Base-by-base conservation (phyloP, 2,329 filamentous ascomycete genomes). In the Colletotrichum caudatum region DNA sequence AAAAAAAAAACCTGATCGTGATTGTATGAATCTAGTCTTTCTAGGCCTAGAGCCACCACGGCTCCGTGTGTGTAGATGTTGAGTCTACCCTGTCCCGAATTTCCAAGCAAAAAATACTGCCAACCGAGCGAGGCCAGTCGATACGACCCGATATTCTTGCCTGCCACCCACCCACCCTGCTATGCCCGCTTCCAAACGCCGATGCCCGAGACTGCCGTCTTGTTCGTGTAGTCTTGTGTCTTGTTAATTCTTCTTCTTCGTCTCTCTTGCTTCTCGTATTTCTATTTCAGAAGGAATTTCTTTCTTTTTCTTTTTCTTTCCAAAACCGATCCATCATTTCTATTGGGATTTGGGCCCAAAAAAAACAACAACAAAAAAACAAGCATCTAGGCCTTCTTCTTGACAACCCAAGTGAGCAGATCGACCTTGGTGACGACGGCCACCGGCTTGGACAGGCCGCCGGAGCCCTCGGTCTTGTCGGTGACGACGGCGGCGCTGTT, bases 391-490 rank as follows among this genome's bases (percentile, higher is more conserved):
- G 77, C 46, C 78, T 81, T 82, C 81, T 87, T 87, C 74, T 91
- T 94, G 48, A 98, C 90, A 89, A 99, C 90, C 92, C 94, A 99
- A 53, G 92, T 94, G 77, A 99, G 83, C 77, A 99, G 82, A 83
- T 99, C 96, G 6, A 99, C 96, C 88, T 99, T 99, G 41, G 96
- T 98, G 9, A 97, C 95, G 11, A 99, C 90, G 9, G 94, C 96
- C 61, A 96, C 86, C 1, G 97, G 94, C 85, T 94, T 97, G 57
- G 88, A 88, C 66, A 89, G 81, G 29, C 86, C 88, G 71, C 86
- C 82, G 66, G 85, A 83, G 69, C 88, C 87, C 51, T 83, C 83
- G 16, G 85, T 84, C 76, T 89, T 87, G 81, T 98, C 95, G 0
- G 95, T 99, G 3, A 99, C 94, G 60, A 99, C 91, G 0, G 96